Base-by-base conservation (phyloP, 2,329 filamentous ascomycete genomes). In the Ophiocordyceps camponoti-floridani region DNA sequence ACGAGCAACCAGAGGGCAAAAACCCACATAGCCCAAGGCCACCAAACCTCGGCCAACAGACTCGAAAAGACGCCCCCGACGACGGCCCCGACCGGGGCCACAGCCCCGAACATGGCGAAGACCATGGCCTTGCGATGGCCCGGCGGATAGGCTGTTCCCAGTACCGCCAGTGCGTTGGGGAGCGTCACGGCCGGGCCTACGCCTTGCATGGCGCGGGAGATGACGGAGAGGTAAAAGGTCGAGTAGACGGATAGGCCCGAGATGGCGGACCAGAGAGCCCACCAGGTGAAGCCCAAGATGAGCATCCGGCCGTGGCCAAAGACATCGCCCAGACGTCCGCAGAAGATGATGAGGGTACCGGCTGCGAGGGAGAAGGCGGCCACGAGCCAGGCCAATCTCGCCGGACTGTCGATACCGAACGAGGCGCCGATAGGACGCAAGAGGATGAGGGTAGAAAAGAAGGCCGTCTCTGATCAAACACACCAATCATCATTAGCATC, bases 151-250 rank as follows among this genome's bases (percentile, higher is more conserved):
- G 70, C 66, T 0, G 63, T 62, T 2, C 76, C 77, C 0, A 83
- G 57, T 12, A 84, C 64, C 2, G 77, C 78, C 19, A 83, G 58
- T 0, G 66, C 75, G 48, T 81, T 84, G 1, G 80, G 79, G 23
- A 83, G 61, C 11, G 70, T 60, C 31, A 84, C 63, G 0, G 77
- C 76, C 0, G 76, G 73, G 0, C 79, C 80, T 16, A 79, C 67
- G 0, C 75, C 74, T 48, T 79, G 74, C 3, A 77, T 54, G 0
- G 68, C 71, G 6, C 75, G 64, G n/a, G 65, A 63, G 33, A 69
- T 60, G 47, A 71, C 63, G 51, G 75, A 74, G 12, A 72, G 57
- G 1, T 63, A 58, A 44, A 56, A 57, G 44, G 56, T 57, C 5
- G 62, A 62, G 46, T 65, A 68, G 42, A 55, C 53, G 1, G 58